Evolutionary conservation across 1,139 yeast species (phyloP).

Genomic region (Groenewaldozyma auringiensis): DNA sequence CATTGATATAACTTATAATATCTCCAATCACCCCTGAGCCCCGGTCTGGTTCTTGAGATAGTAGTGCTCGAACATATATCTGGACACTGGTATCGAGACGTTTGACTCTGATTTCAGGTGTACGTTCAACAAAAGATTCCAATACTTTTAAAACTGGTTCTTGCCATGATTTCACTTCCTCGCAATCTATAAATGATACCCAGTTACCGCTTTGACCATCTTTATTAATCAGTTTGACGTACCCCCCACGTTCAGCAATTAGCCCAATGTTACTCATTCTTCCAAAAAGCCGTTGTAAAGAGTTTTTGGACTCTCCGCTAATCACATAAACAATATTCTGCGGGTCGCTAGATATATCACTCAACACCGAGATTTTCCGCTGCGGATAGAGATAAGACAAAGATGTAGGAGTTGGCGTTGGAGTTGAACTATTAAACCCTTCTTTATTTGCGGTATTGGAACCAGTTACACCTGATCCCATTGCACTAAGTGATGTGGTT

Average conservation of each 20-base stretch:
- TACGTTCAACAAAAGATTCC: constrained; percentile 62
- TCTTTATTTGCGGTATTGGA: constrained; percentile 1
- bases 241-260: constrained; percentile 87
- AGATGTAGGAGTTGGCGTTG: not conserved
- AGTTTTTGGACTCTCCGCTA: constrained; percentile 54
- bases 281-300: constrained; percentile 60
- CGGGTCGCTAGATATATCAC: constrained; percentile 45
- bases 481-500: not conserved
- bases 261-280: constrained; percentile 67
- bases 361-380: constrained; percentile 31
- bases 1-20: constrained; percentile 76
- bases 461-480: not conserved
- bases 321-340: constrained; percentile 63
- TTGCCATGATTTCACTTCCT: constrained; percentile 52
- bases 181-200: constrained; percentile 55
- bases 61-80: constrained; percentile 39
- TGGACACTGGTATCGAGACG: constrained; percentile 68
- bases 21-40: constrained; percentile 71
- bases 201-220: constrained; percentile 39
- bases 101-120: constrained; percentile 71
- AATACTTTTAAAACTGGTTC: constrained; percentile 52
- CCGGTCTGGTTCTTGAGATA: constrained; percentile 61
- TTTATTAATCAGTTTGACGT: constrained; percentile 37
- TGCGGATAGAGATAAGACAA: constrained; percentile 25
- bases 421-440: not conserved